These are phyloP conservation scores for Xylaria sp. DNA, from an alignment of 2,329 filamentous ascomycete genomes.

Conservation along the genomic window DNA sequence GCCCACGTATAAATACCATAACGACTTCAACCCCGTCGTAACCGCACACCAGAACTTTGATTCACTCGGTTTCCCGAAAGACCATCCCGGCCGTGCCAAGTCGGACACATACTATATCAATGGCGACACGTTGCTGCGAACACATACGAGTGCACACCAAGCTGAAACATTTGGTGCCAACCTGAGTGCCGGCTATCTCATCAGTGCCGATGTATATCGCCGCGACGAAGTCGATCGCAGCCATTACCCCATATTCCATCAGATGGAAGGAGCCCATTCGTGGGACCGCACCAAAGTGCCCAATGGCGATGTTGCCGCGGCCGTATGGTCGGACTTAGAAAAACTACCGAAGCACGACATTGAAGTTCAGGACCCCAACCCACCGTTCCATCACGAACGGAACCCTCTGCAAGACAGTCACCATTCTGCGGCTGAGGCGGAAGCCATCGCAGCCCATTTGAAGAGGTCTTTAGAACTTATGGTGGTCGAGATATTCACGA, in stretches of 20 bases:
- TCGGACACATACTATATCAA: constrained; percentile 98
- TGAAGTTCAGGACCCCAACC: constrained; percentile 84
- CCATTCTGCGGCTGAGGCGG: constrained; percentile 80
- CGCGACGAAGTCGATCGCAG: constrained; percentile 94
- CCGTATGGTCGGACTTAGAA: constrained; percentile 77
- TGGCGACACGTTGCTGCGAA: constrained; percentile 82
- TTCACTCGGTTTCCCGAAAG: constrained; percentile 87
- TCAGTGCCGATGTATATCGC: constrained; percentile 94
- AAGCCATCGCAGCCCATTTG: constrained; percentile 84
- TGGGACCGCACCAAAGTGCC: constrained; percentile 79
- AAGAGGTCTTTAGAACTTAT: constrained; percentile 90
- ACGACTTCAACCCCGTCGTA: constrained; percentile 84
- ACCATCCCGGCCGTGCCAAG: constrained; percentile 87
- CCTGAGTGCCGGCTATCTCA: constrained; percentile 81
- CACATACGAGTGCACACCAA: constrained; percentile 95
- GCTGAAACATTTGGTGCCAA: constrained; percentile 81
- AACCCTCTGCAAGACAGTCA: constrained; percentile 83
- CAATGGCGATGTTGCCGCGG: constrained; percentile 68
- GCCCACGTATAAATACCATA: constrained; percentile 80
- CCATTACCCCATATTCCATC: constrained; percentile 97
- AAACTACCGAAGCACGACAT: constrained; percentile 78
- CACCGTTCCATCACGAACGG: constrained; percentile 77
- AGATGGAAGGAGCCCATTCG: constrained; percentile 94
- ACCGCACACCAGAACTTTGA: constrained; percentile 92
- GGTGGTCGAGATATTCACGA: constrained; percentile 87